These are phyloP conservation scores for Tuctoria greenei DNA, from an alignment of 176 grass and related monocot genomes.

Conservation along the genomic window DNA sequence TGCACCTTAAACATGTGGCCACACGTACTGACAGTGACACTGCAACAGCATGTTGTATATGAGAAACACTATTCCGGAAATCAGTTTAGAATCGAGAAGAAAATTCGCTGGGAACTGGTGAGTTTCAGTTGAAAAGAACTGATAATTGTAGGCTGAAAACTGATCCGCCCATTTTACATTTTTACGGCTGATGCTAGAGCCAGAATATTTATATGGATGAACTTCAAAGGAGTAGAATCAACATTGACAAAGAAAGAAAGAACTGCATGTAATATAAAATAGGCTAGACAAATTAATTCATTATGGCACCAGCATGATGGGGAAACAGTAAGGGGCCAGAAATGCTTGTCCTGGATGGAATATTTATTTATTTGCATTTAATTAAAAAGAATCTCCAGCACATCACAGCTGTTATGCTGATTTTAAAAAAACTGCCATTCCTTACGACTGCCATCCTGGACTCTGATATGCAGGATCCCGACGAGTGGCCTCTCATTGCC, in stretches of 20 bases:
- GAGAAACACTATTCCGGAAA: neutral
- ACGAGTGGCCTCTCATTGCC: conserved; percentile 79
- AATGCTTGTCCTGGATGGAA: conserved; percentile 23
- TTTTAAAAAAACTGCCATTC: conserved; percentile 15
- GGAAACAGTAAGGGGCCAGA: conserved; percentile 27
- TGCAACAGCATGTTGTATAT: conserved; percentile 2
- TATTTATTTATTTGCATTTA: conserved; percentile 3
- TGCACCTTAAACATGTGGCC: neutral
- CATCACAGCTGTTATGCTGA: conserved; percentile 14
- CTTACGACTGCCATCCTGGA: conserved; percentile 19
- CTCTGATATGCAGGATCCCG: conserved; percentile 55
- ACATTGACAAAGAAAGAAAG: neutral
- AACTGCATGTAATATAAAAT: conserved; percentile 7
- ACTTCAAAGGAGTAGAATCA: neutral
- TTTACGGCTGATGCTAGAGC: neutral
- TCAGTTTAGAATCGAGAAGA: neutral
- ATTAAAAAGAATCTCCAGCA: conserved; percentile 27
- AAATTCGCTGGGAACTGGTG: neutral
- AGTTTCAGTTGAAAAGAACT: neutral
- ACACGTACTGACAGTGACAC: neutral
- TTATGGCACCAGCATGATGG: conserved; percentile 18
- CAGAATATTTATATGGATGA: neutral
- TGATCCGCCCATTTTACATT: neutral
- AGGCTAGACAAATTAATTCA: neutral
- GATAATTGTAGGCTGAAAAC: neutral